phyloP scores from a whole-genome alignment of 768 basidiomycete genomes.

The Rhodosporidiobolus odoratus region DNA sequence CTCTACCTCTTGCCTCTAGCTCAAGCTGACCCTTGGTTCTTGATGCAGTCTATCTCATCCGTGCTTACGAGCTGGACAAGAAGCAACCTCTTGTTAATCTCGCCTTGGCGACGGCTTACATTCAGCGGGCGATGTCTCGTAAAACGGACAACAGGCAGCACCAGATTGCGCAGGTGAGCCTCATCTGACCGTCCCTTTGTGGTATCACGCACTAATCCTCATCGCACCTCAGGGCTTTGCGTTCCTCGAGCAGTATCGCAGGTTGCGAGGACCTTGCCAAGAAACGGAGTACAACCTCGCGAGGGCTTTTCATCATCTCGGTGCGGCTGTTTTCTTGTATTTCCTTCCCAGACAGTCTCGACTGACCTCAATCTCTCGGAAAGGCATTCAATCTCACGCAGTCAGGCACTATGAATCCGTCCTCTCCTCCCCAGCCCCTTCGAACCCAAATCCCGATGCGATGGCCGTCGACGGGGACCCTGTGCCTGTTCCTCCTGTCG shows the following conservation, averaged over 20 bases:
- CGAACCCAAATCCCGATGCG: neutral
- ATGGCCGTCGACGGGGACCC: slow-evolving; percentile 16
- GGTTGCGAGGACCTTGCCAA: slow-evolving; percentile 55
- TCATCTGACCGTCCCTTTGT: neutral
- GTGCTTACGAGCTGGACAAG: slow-evolving; percentile 77
- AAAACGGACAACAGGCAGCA: slow-evolving; percentile 93
- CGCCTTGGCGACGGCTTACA: slow-evolving; percentile 71
- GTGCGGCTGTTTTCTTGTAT: slow-evolving; percentile 49
- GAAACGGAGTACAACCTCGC: slow-evolving; percentile 95
- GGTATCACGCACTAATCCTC: neutral
- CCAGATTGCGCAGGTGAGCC: slow-evolving; percentile 64
- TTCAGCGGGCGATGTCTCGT: slow-evolving; percentile 85
- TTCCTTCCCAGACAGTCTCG: slow-evolving; percentile 8
- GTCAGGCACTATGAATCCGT: slow-evolving; percentile 68
- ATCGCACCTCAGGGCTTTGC: slow-evolving; percentile 62
- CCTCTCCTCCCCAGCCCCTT: slow-evolving; percentile 3
- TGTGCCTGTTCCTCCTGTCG: neutral
- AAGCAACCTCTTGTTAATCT: slow-evolving; percentile 82
- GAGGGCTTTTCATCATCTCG: slow-evolving; percentile 84
- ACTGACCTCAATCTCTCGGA: neutral
- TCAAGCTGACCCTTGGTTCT: neutral
- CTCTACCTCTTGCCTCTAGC: neutral
- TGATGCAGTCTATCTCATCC: slow-evolving; percentile 71
- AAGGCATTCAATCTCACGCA: slow-evolving; percentile 76
- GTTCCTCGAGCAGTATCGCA: slow-evolving; percentile 74